Conservation (phyloP, 2,329 filamentous ascomycete species). For the Colletotrichum magnum region DNA sequence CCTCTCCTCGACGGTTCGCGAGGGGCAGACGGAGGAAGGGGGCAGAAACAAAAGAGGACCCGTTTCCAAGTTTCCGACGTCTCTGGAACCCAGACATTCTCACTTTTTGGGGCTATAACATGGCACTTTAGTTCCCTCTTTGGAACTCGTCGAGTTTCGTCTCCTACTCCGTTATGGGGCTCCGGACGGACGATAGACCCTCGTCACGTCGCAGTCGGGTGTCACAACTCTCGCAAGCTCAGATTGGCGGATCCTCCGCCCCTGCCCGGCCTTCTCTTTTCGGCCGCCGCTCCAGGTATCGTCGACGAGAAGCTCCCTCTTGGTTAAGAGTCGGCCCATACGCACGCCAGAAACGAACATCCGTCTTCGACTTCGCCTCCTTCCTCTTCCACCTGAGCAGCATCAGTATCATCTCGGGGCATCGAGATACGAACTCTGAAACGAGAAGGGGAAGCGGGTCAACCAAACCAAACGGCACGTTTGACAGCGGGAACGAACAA, state of each 20-base stretch:
- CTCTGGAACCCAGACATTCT: constrained; percentile 12
- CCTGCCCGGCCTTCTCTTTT: constrained; percentile 14
- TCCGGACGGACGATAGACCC: not conserved
- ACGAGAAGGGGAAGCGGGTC: constrained; percentile 8
- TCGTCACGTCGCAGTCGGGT: constrained; percentile 18
- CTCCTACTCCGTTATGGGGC: constrained; percentile 2
- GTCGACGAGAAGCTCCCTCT: not conserved
- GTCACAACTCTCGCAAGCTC: constrained; percentile 5
- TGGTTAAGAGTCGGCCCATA: constrained; percentile 16
- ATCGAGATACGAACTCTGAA: constrained; percentile 37
- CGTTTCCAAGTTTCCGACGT: constrained; percentile 22
- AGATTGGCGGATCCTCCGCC: constrained; percentile 10
- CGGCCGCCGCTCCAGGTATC: not conserved
- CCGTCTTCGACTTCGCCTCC: constrained; percentile 26
- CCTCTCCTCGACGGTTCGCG: not conserved
- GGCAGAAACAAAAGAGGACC: constrained; percentile 16
- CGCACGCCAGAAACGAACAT: constrained; percentile 20
- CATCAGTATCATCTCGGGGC: not conserved
- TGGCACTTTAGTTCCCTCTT: constrained; percentile 5
- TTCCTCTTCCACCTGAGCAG: not conserved
- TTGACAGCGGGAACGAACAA: constrained; percentile 13
- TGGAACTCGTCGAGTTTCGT: constrained; percentile 11
- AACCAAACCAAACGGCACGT: not conserved
- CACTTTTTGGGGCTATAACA: constrained; percentile 23
- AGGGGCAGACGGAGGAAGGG: not conserved